A percentile compares a stretch with the other conserved stretches of the same genome.
Evolutionary conservation across 2,329 filamentous ascomycete genomes (phyloP).

Genomic region (Scortechinia acanthostroma): DNA sequence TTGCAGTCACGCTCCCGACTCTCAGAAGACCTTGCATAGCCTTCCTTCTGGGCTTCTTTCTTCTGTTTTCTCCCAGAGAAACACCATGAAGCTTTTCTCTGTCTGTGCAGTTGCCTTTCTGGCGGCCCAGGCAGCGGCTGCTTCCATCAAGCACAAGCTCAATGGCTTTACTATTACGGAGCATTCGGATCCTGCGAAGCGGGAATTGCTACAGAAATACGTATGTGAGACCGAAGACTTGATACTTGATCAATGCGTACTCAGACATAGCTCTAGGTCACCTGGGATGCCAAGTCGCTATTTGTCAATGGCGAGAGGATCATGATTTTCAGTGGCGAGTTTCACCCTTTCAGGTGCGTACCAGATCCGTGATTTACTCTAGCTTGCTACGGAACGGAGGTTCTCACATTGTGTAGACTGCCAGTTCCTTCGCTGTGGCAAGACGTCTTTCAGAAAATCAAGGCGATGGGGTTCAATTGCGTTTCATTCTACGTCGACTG

Average conservation of each 20-base stretch:
- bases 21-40: no score
- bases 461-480: conserved; percentile 71
- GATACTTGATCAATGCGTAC: neutral
- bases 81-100: conserved; percentile 25
- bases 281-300: conserved; percentile 57
- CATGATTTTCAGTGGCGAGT: conserved; percentile 55
- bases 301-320: conserved; percentile 55
- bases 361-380: neutral
- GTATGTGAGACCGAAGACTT: conserved; percentile 23
- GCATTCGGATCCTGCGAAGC: conserved; percentile 16
- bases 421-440: conserved; percentile 57
- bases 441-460: conserved; percentile 77
- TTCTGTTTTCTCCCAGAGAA: no score
- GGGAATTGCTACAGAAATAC: conserved; percentile 43
- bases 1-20: no score
- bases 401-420: conserved; percentile 21
- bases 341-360: conserved; percentile 48
- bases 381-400: neutral
- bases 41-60: no score
- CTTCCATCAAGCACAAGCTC: conserved; percentile 37
- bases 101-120: conserved; percentile 22
- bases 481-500: conserved; percentile 77
- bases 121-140: conserved; percentile 32
- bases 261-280: conserved; percentile 27
- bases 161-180: conserved; percentile 32